Evolutionary conservation across 495 filamentous ascomycete species (phyloP).

Genomic region (Xylaria sp.): DNA sequence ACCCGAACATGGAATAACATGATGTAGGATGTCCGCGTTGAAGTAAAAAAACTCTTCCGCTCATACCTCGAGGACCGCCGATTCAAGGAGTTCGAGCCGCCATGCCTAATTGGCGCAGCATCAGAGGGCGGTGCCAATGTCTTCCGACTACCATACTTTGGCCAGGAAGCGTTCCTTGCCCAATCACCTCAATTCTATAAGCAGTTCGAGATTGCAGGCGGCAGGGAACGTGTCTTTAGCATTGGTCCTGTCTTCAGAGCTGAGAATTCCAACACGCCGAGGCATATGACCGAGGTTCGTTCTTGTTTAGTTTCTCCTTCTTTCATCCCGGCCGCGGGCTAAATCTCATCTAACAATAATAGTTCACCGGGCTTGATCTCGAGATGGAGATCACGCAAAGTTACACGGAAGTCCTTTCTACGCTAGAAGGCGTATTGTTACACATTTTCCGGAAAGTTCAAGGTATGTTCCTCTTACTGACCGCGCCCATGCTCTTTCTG

Average conservation of each 20-base stretch:
- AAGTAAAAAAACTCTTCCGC: slow-evolving; percentile 80
- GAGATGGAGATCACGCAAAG: slow-evolving; percentile 84
- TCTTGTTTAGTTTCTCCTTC: not conserved
- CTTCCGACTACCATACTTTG: slow-evolving; percentile 92
- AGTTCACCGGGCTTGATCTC: slow-evolving; percentile 94
- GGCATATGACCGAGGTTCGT: slow-evolving; percentile 79
- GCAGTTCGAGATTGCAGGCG: slow-evolving; percentile 94
- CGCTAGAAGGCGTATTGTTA: slow-evolving; percentile 84
- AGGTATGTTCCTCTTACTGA: slow-evolving; percentile 29
- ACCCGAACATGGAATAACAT: not conserved
- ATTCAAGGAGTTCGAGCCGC: slow-evolving; percentile 89
- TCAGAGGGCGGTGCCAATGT: slow-evolving; percentile 94
- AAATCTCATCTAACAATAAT: not conserved
- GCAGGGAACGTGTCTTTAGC: slow-evolving; percentile 87
- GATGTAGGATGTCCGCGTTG: slow-evolving; percentile 69
- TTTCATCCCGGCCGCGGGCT: not conserved
- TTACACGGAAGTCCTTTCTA: slow-evolving; percentile 84
- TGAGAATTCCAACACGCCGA: slow-evolving; percentile 94
- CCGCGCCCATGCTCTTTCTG: not conserved
- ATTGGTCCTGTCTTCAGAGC: slow-evolving; percentile 93
- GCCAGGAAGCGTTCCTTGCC: slow-evolving; percentile 81
- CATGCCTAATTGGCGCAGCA: slow-evolving; percentile 86
- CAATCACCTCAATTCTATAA: slow-evolving; percentile 93
- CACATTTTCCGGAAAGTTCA: slow-evolving; percentile 84
- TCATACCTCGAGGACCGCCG: slow-evolving; percentile 76